phyloP scores from a whole-genome alignment of 2,329 filamentous ascomycete genomes.

The Paradendryphiella salina region DNA sequence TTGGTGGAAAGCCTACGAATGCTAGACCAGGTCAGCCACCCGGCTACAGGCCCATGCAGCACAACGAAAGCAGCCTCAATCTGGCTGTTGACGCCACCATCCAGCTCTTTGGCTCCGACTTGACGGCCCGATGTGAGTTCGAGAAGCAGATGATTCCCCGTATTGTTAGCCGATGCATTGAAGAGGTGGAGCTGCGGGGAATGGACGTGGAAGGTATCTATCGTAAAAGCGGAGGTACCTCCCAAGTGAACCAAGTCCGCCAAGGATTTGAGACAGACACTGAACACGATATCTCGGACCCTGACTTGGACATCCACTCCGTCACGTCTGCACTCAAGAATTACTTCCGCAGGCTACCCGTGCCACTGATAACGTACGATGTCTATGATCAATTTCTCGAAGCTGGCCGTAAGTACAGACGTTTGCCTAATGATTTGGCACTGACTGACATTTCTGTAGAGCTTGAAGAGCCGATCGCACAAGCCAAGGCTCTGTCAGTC shows the following conservation, averaged over 20 bases:
- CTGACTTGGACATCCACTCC: constrained; percentile 90
- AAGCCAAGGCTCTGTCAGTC: constrained; percentile 64
- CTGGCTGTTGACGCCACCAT: constrained; percentile 41
- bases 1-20: constrained; percentile 33
- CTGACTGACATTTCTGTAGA: constrained; percentile 49
- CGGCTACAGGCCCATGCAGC: constrained; percentile 40
- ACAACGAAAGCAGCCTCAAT: constrained; percentile 52
- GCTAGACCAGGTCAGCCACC: constrained; percentile 13
- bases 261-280: constrained; percentile 86
- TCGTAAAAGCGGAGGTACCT: constrained; percentile 91
- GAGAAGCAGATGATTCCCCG: constrained; percentile 88
- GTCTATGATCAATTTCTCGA: constrained; percentile 89
- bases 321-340: constrained; percentile 96
- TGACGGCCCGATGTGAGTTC: constrained; percentile 80
- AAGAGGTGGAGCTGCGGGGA: constrained; percentile 92
- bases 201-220: constrained; percentile 99
- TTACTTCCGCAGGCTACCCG: constrained; percentile 92
- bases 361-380: constrained; percentile 86
- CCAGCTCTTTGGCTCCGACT: constrained; percentile 86
- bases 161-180: constrained; percentile 90
- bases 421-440: not conserved
- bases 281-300: constrained; percentile 91
- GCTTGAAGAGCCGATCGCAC: constrained; percentile 59
- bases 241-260: constrained; percentile 86
- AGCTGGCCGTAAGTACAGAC: constrained; percentile 64